phyloP scores from a whole-genome alignment of 192 early-diverging fungal species.

The Podila horticola region DNA sequence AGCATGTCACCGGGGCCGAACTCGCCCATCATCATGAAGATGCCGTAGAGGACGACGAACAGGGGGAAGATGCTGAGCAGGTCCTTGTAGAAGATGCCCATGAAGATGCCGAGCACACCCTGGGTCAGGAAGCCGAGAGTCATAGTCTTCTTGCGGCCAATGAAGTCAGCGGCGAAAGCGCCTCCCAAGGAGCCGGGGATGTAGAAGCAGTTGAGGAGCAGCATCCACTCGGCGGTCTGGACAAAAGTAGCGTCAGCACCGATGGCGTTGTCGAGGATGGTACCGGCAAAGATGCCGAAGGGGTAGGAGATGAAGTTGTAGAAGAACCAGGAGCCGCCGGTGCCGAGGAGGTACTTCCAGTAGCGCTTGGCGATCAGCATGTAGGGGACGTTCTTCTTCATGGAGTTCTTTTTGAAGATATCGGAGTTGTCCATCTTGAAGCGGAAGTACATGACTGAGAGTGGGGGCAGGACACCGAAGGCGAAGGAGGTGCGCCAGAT shows the following conservation, averaged over 20 bases:
- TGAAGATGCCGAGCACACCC: slow-evolving; percentile 53
- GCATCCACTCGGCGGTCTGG: slow-evolving; percentile 52
- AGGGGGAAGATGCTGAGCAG: slow-evolving; percentile 42
- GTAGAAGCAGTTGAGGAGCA: slow-evolving; percentile 58
- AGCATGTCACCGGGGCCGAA: slow-evolving; percentile 56
- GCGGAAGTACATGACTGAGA: slow-evolving; percentile 57
- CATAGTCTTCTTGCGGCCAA: slow-evolving; percentile 61
- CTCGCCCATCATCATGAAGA: slow-evolving; percentile 58
- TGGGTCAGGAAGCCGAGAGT: slow-evolving; percentile 53
- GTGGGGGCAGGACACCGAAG: slow-evolving; percentile 50
- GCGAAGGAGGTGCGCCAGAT: slow-evolving; percentile 61
- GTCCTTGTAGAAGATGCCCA: slow-evolving; percentile 49
- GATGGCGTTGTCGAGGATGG: slow-evolving; percentile 4
- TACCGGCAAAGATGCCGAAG: slow-evolving; percentile 7
- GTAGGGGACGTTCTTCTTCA: slow-evolving; percentile 57
- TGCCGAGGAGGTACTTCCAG: slow-evolving; percentile 57
- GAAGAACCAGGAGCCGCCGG: slow-evolving; percentile 24
- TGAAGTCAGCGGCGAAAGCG: slow-evolving; percentile 50
- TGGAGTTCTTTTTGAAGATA: slow-evolving; percentile 44
- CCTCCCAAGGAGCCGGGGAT: slow-evolving; percentile 57
- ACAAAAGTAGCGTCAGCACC: slow-evolving; percentile 21
- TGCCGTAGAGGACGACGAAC: slow-evolving; percentile 59
- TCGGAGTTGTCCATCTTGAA: slow-evolving; percentile 58
- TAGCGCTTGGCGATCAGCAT: slow-evolving; percentile 49
- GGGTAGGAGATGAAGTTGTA: slow-evolving; percentile 12